Conservation (phyloP, 2,329 filamentous ascomycete genomes). For the Epichloe festucae region DNA sequence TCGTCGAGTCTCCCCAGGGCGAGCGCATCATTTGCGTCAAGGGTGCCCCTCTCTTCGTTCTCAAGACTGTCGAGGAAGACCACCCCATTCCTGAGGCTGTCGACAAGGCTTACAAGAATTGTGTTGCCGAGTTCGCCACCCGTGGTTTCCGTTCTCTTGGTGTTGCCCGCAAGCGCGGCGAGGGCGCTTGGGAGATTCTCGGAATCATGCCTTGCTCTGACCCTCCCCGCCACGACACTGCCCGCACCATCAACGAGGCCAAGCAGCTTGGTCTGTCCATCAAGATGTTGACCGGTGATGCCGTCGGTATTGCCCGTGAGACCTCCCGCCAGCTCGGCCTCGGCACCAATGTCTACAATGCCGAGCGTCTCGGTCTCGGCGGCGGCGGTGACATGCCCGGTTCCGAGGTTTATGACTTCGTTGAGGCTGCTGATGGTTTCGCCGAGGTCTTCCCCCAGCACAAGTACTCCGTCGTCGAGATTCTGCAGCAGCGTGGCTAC, state of each 20-base stretch:
- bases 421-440: slow-evolving; percentile 89
- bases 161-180: slow-evolving; percentile 78
- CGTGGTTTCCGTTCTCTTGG: slow-evolving; percentile 91
- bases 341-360: slow-evolving; percentile 87
- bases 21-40: slow-evolving; percentile 83
- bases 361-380: slow-evolving; percentile 80
- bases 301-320: slow-evolving; percentile 84
- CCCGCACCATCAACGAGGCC: slow-evolving; percentile 79
- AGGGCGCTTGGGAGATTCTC: slow-evolving; percentile 77
- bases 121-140: slow-evolving; percentile 80
- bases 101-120: slow-evolving; percentile 79
- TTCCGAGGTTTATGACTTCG: slow-evolving; percentile 89
- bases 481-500: slow-evolving; percentile 85
- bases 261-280: slow-evolving; percentile 79
- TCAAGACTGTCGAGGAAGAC: slow-evolving; percentile 79
- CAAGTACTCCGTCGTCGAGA: slow-evolving; percentile 91
- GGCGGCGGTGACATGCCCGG: slow-evolving; percentile 87
- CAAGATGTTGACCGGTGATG: slow-evolving; percentile 94
- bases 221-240: slow-evolving; percentile 81
- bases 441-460: slow-evolving; percentile 87
- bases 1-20: slow-evolving; percentile 72
- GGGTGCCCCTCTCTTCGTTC: slow-evolving; percentile 76
- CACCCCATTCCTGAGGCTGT: slow-evolving; percentile 64
- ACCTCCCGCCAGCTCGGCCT: slow-evolving; percentile 84
- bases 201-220: slow-evolving; percentile 93